Conservation (phyloP, 768 basidiomycete genomes). For the Suillus placidus region DNA sequence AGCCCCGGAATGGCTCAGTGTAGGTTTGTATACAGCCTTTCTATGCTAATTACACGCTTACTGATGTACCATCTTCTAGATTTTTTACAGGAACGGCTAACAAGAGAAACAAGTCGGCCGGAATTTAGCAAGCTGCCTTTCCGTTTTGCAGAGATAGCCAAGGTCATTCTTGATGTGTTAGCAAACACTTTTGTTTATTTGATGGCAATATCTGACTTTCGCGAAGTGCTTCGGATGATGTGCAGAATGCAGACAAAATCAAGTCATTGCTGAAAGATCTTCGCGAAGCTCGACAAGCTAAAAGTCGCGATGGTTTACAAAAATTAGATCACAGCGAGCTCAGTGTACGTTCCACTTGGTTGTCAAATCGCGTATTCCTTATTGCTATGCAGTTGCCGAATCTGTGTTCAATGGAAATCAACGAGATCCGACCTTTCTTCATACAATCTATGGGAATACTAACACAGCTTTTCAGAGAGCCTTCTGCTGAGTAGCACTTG, state of each 20-base stretch:
- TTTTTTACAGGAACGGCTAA: conserved; percentile 73
- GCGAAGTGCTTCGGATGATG: conserved; percentile 84
- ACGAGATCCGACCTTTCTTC: conserved; percentile 91
- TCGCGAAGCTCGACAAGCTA: conserved; percentile 95
- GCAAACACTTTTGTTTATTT: conserved; percentile 28
- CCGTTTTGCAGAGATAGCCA: conserved; percentile 87
- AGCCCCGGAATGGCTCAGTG: conserved; percentile 84
- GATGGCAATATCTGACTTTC: conserved; percentile 2
- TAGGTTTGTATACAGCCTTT: conserved; percentile 56
- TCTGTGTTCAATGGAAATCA: conserved; percentile 89
- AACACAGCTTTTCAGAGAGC: conserved; percentile 51
- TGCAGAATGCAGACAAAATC: conserved; percentile 82
- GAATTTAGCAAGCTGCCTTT: conserved; percentile 84
- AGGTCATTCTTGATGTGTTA: conserved; percentile 91
- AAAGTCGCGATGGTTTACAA: conserved; percentile 83
- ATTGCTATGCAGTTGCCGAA: conserved; percentile 66
- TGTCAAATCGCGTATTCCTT: conserved; percentile 5
- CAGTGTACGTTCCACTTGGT: conserved; percentile 46
- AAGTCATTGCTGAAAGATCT: conserved; percentile 88
- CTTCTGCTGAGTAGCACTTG: conserved; percentile 7
- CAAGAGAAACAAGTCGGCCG: conserved; percentile 70
- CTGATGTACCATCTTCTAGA: conserved; percentile 48
- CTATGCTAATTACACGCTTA: not conserved
- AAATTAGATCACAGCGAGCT: conserved; percentile 82
- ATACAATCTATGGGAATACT: conserved; percentile 78